Evolutionary conservation across 441 rosid species (phyloP).

Genomic region (Jatropha podagrica): DNA sequence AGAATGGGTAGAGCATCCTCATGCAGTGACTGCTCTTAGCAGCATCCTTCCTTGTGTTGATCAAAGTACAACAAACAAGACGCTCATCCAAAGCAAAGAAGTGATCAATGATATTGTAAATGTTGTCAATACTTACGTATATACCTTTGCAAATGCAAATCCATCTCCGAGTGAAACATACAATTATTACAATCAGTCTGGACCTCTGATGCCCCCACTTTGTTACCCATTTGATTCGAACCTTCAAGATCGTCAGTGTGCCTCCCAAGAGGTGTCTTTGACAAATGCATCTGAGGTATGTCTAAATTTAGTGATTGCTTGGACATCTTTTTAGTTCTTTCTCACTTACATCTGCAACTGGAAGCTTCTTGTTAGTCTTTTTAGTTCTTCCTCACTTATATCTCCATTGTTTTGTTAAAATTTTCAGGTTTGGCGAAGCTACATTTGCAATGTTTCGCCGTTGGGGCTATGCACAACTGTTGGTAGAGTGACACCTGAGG

Average conservation of each 20-base stretch:
- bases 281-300: conserved; percentile 78
- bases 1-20: conserved; percentile 92
- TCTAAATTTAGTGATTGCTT: conserved; percentile 4
- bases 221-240: conserved; percentile 76
- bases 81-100: conserved; percentile 80
- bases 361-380: background rate
- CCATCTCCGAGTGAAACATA: conserved; percentile 46
- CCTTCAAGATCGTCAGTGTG: conserved; percentile 63
- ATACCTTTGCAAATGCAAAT: conserved; percentile 69
- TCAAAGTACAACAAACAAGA: conserved; percentile 76
- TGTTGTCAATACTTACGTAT: conserved; percentile 77
- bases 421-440: conserved; percentile 77
- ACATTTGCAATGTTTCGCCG: conserved; percentile 53
- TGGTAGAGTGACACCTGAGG: conserved; percentile 77
- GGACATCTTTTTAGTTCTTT: background rate
- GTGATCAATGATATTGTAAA: conserved; percentile 75
- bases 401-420: background rate
- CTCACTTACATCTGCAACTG: background rate
- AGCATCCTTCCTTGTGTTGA: conserved; percentile 92
- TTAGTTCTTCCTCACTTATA: too few species aligned
- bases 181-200: conserved; percentile 76
- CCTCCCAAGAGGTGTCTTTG: conserved; percentile 61
- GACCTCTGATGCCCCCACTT: conserved; percentile 86
- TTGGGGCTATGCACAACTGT: conserved; percentile 54
- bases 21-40: conserved; percentile 87